Evolutionary conservation across 192 early-diverging fungal species (phyloP).

Genomic region (Linnemannia schmuckeri): DNA sequence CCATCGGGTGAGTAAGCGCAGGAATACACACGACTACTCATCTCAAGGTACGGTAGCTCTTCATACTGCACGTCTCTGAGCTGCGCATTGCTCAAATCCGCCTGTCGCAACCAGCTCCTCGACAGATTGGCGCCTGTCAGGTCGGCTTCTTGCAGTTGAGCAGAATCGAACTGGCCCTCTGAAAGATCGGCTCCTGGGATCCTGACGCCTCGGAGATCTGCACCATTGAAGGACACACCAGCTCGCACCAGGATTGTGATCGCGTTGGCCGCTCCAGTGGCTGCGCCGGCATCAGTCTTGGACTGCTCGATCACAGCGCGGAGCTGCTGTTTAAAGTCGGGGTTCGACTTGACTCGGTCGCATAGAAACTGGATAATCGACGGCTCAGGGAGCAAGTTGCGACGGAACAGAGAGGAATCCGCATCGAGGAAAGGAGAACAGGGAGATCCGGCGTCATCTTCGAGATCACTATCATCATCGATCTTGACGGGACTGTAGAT

Average conservation of each 20-base stretch:
- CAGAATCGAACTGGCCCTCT: background rate
- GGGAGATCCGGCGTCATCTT: background rate
- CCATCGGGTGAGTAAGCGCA: conserved; percentile 16
- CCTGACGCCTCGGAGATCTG: background rate
- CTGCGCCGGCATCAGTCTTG: background rate
- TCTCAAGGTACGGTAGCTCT: conserved; percentile 11
- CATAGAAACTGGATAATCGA: background rate
- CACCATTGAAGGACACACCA: background rate
- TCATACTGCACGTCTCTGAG: background rate
- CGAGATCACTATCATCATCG: too few relatives aligned
- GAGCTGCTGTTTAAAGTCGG: background rate
- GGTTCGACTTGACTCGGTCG: background rate
- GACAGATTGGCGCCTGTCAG: background rate
- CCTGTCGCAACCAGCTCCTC: conserved; percentile 1
- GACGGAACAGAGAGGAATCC: background rate
- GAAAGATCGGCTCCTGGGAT: background rate
- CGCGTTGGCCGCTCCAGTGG: background rate
- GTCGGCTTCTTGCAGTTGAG: conserved; percentile 5
- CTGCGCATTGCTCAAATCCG: background rate
- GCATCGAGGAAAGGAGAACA: background rate
- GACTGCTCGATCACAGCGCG: background rate
- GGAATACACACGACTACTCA: background rate
- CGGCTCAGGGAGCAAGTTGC: background rate
- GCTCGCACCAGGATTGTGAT: background rate
- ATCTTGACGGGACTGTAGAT: background rate